Evolutionary conservation across 495 filamentous ascomycete species (phyloP).

Genomic region (Xylaria acuta): DNA sequence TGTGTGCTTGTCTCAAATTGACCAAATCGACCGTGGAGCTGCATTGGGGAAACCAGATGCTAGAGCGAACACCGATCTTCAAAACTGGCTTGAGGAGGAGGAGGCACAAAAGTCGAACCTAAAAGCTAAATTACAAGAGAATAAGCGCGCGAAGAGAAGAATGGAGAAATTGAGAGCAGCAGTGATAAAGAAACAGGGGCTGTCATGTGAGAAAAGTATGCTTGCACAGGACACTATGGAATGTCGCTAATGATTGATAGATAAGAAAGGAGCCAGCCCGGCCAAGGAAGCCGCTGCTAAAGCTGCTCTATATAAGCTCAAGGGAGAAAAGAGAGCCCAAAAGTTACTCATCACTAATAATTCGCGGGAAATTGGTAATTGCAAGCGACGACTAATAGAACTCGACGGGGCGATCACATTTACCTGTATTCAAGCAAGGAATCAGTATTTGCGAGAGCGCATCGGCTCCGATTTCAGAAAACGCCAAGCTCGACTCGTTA

Average conservation of each 20-base stretch:
- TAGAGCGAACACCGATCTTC: constrained; percentile 10
- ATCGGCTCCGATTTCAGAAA: constrained; percentile 7
- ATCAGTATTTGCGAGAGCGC: neutral
- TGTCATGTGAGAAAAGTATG: neutral
- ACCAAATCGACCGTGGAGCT: constrained; percentile 31
- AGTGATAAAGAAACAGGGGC: neutral
- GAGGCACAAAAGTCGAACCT: neutral
- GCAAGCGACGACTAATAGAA: neutral
- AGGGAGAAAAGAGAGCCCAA: neutral
- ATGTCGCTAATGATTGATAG: neutral
- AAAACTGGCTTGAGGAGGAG: neutral
- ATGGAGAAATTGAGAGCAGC: neutral
- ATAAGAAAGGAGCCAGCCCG: neutral
- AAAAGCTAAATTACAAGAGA: neutral
- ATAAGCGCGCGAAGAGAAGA: neutral
- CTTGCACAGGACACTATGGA: neutral
- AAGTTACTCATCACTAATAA: neutral
- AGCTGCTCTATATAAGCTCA: neutral
- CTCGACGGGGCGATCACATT: neutral
- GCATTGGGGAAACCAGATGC: constrained; percentile 15
- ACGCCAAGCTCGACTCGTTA: constrained; percentile 10
- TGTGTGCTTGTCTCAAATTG: constrained; percentile 36
- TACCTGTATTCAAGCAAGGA: constrained; percentile 17
- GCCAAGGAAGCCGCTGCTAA: neutral
- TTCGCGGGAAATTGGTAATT: neutral